Conservation (phyloP, 768 basidiomycete genomes). For the Fistulinella prunicolor region DNA sequence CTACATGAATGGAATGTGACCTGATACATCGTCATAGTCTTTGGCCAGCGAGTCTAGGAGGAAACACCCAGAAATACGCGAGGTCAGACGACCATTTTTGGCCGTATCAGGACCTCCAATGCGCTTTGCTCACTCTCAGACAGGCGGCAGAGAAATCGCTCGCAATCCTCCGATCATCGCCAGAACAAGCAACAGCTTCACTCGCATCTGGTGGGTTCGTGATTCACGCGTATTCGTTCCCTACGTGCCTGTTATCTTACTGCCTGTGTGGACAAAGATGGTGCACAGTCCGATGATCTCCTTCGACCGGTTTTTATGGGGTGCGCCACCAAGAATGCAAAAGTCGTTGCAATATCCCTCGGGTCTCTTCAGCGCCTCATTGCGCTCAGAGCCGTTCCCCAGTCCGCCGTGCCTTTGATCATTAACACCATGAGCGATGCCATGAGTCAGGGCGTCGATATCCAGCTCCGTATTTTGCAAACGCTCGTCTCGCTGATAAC, state of each 20-base stretch:
- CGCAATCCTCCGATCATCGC: conserved; percentile 74
- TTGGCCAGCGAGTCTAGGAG: conserved; percentile 85
- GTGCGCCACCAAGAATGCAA: conserved; percentile 88
- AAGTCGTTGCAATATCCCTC: conserved; percentile 90
- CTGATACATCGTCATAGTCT: conserved; percentile 47
- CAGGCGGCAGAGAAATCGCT: conserved; percentile 88
- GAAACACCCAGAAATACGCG: conserved; percentile 90
- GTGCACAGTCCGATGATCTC: conserved; percentile 75
- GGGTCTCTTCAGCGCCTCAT: conserved; percentile 91
- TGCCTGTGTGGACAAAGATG: no score
- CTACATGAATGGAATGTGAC: not conserved
- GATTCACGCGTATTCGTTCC: not conserved
- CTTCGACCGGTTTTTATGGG: conserved; percentile 91
- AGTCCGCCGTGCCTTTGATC: conserved; percentile 73
- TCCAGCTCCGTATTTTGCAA: conserved; percentile 91
- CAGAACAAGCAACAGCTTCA: conserved; percentile 71
- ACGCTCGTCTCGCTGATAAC: conserved; percentile 89
- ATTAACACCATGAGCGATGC: conserved; percentile 84
- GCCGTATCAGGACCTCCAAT: not conserved
- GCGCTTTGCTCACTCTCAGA: conserved; percentile 8
- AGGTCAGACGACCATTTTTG: conserved; percentile 50
- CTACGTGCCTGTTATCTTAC: no score
- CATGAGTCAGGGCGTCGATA: conserved; percentile 93
- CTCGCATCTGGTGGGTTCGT: conserved; percentile 66
- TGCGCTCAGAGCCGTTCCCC: conserved; percentile 78